A percentile compares a stretch with the other conserved stretches of the same genome.
Evolutionary conservation across 2,329 filamentous ascomycete genomes (phyloP).

Genomic region (Epichloe sylvatica): DNA sequence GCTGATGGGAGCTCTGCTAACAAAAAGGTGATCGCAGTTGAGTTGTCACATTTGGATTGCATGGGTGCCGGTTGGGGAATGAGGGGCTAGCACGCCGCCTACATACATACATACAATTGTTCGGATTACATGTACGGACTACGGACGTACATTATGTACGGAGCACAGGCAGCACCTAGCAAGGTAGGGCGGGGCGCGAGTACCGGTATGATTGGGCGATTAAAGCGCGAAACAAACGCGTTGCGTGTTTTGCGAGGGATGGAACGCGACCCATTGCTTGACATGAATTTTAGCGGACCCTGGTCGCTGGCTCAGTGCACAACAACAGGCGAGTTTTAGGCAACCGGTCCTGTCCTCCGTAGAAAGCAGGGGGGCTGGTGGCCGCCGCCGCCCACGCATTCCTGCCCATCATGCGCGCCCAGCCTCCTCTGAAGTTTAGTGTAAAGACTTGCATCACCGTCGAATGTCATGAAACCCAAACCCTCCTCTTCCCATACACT

Average conservation of each 20-base stretch:
- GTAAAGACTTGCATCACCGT: conserved; percentile 6
- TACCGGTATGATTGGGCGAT: not conserved
- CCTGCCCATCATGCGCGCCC: conserved; percentile 7
- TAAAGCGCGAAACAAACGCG: conserved; percentile 1
- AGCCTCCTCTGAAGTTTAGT: conserved; percentile 8
- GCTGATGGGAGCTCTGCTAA: not conserved
- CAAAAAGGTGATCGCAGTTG: too few relatives aligned
- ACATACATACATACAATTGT: too few relatives aligned
- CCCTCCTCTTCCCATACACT: conserved; percentile 10
- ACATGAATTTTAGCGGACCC: not conserved
- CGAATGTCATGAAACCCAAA: conserved; percentile 8
- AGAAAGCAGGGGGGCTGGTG: conserved; percentile 10
- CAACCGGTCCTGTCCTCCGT: not conserved
- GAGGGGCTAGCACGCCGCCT: too few relatives aligned
- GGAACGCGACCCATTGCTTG: not conserved
- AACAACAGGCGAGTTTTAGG: not conserved
- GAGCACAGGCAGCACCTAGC: too few relatives aligned
- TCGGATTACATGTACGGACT: too few relatives aligned
- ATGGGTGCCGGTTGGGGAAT: too few relatives aligned
- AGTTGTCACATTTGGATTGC: too few relatives aligned
- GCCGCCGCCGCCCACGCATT: conserved; percentile 6
- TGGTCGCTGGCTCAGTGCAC: not conserved
- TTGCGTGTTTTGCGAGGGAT: not conserved
- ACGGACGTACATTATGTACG: too few relatives aligned
- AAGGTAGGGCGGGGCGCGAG: too few relatives aligned